Conservation (phyloP, 441 rosid species). For the Croton laevigatus region DNA sequence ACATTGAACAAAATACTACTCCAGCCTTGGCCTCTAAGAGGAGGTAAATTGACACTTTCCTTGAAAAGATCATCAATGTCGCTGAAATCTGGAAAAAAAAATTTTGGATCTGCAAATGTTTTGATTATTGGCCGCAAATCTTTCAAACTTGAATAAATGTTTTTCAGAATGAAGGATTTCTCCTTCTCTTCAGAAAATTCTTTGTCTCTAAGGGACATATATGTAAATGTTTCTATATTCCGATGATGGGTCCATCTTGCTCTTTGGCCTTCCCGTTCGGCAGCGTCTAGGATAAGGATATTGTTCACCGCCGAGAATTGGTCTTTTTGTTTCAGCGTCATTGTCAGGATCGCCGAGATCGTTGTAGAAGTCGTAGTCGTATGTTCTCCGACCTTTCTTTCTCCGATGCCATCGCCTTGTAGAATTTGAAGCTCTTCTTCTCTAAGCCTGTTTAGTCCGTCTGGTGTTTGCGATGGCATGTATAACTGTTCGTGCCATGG, state of each 20-base stretch:
- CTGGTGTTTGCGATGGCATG: constrained; percentile 40
- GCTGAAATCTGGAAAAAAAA: constrained; percentile 56
- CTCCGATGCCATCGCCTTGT: constrained; percentile 40
- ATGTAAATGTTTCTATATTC: constrained; percentile 40
- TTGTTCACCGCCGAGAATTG: constrained; percentile 52
- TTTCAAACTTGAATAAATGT: constrained; percentile 52
- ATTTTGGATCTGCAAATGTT: constrained; percentile 30
- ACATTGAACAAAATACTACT: constrained; percentile 47
- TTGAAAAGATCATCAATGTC: constrained; percentile 58
- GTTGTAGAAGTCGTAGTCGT: constrained; percentile 47
- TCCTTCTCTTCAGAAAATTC: constrained; percentile 51
- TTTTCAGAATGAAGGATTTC: constrained; percentile 44
- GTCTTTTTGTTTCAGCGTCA: constrained; percentile 29
- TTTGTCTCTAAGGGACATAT: constrained; percentile 80
- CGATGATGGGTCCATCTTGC: constrained; percentile 40
- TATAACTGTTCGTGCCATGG: constrained; percentile 29
- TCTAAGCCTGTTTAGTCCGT: constrained; percentile 39
- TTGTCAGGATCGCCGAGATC: constrained; percentile 64
- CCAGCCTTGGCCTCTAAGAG: constrained; percentile 26
- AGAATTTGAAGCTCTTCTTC: constrained; percentile 30
- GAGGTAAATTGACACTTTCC: constrained; percentile 54
- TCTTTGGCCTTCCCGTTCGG: constrained; percentile 52
- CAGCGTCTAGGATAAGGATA: constrained; percentile 75
- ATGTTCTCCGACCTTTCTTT: constrained; percentile 33
- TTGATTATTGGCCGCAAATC: constrained; percentile 49